phyloP scores from a whole-genome alignment of 306 rosid genomes.

The Cicer pinnatifidum region DNA sequence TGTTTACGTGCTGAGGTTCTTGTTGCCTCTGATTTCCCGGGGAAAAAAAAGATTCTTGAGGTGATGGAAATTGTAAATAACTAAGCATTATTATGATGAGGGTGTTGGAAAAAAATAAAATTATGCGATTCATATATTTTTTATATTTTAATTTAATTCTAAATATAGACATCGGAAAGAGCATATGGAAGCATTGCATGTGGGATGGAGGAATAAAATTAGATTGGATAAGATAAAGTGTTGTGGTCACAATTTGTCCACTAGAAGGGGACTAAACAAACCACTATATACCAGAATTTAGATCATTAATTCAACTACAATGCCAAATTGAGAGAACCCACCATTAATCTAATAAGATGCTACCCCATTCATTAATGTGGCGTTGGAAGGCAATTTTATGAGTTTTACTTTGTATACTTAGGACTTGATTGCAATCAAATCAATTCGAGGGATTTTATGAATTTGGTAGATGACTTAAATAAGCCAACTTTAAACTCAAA shows the following conservation, averaged over 20 bases:
- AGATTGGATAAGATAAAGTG: constrained; percentile 47
- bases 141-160: constrained; percentile 24
- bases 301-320: constrained; percentile 19
- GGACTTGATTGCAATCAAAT: neutral
- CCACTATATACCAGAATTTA: constrained; percentile 38
- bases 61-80: constrained; percentile 42
- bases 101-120: constrained; percentile 45
- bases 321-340: constrained; percentile 22
- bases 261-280: constrained; percentile 40
- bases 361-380: neutral
- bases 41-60: constrained; percentile 52
- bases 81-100: constrained; percentile 58
- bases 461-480: neutral
- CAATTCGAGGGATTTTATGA: neutral
- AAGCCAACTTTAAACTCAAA: no score
- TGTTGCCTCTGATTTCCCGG: constrained; percentile 41
- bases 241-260: constrained; percentile 61
- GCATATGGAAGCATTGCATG: constrained; percentile 63
- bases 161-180: constrained; percentile 42
- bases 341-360: constrained; percentile 26
- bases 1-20: constrained; percentile 36
- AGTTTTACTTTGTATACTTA: neutral
- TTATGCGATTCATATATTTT: constrained; percentile 33
- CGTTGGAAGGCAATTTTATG: neutral
- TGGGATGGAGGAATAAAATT: constrained; percentile 49